phyloP scores from a whole-genome alignment of 176 grass and related monocot genomes.

The Aegilops tauschii region DNA sequence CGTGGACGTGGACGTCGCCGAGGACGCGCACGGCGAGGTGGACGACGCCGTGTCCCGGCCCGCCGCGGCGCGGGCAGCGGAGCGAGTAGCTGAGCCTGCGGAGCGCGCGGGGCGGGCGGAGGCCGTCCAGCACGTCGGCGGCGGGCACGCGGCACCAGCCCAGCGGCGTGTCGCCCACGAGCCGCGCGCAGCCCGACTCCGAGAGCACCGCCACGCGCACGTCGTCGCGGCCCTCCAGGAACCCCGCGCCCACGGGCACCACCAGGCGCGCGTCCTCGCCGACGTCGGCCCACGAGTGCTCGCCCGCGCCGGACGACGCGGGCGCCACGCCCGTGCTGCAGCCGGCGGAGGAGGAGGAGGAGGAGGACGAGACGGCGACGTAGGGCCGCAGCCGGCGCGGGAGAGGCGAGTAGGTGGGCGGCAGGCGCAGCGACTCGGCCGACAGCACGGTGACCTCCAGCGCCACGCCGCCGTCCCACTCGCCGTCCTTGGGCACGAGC shows the following conservation, averaged over 20 bases:
- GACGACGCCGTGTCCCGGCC: conserved; percentile 43
- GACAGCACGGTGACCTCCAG: conserved; percentile 86
- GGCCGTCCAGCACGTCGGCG: conserved; percentile 68
- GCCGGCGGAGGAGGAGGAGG: neutral
- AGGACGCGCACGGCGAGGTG: conserved; percentile 75
- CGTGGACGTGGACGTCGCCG: conserved; percentile 29
- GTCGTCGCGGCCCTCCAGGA: conserved; percentile 41
- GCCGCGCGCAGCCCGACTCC: conserved; percentile 22
- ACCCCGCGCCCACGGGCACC: conserved; percentile 54
- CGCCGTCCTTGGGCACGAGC: conserved; percentile 23
- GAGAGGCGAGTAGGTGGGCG: conserved; percentile 42
- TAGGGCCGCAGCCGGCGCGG: conserved; percentile 68
- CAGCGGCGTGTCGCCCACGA: conserved; percentile 51
- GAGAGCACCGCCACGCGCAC: conserved; percentile 55
- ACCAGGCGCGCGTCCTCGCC: conserved; percentile 22
- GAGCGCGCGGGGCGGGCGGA: conserved; percentile 51
- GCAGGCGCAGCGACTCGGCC: conserved; percentile 60
- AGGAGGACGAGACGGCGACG: conserved; percentile 42
- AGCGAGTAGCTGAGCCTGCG: conserved; percentile 89
- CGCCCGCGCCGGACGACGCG: neutral
- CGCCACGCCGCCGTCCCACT: conserved; percentile 16
- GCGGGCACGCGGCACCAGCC: conserved; percentile 67
- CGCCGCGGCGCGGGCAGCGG: conserved; percentile 35
- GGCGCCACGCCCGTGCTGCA: conserved; percentile 41
- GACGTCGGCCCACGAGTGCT: conserved; percentile 43